Evolutionary conservation across 768 basidiomycete species (phyloP), one percentile per base, ranked within the genome.

Genomic region (Amanita muscaria): DNA sequence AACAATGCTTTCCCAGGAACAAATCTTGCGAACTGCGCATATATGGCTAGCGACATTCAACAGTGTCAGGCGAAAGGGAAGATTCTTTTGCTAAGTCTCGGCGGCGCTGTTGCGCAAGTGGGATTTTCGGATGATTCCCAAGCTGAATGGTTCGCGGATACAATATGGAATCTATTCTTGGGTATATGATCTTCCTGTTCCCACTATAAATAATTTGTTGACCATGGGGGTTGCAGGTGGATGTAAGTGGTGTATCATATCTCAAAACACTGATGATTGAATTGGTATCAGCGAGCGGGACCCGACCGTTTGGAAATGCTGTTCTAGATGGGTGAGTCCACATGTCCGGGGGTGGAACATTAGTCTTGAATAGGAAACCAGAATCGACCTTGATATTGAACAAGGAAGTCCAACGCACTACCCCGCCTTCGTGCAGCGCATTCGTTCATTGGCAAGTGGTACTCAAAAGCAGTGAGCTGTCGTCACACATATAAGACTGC

Each of bases 341-440:
- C 18, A 15, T 42, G 40, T 21, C 31, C 42, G 24, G 6, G 25
- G 31, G 19, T n/a, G 34, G 39, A 27, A 5, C 11, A 43, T 27
- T 9, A 8, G 15, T 25, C 30, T 16, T 38, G 29, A 36, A 10
- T 36, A 40, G 19, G n/a, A 3, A 40, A 76, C 24, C 21, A 40
- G 73, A 16, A 60, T 84, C 47, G 83, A 87, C 59, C 58, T 87
- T 37, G 83, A 85, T 55, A 81, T 87, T 45, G 83, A 86, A 59
- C 71, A 73, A 21, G 83, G 83, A 9, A 64, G 65, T 3, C 57
- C 65, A 9, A 64, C 70, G 3, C 64, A 70, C 43, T 80, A 76
- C 51, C 66, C 65, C 16, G 69, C 72, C 1, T 76, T 80, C 51
- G 73, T 78, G 29, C 73, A 64, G 42, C 64, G 69, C 44, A 61